Base-by-base conservation (phyloP, 2,329 filamentous ascomycete species). In the Triangularia setosa region DNA sequence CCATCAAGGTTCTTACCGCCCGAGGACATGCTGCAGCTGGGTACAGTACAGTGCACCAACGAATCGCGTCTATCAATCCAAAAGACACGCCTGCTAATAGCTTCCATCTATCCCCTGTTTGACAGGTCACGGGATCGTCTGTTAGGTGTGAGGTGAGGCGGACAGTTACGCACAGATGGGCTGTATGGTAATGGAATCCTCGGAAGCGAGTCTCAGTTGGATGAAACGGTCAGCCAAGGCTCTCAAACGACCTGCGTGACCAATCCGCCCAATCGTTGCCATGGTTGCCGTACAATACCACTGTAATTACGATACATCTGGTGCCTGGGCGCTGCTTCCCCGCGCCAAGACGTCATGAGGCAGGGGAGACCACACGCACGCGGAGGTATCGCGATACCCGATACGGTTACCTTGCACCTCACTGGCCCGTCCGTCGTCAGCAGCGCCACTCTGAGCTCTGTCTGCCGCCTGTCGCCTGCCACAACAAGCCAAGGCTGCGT, bases 401-500 rank as follows among this genome's bases (percentile, higher is more conserved):
- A 48, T 48, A 48, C 40, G 40, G 40, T 48, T 48, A 48, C 40
- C n/a, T 21, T 48, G 40, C 9, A 48, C 7, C n/a, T 48, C n/a
- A 48, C 40, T 21, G 40, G 40, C n/a, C 40, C n/a, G 40, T 48
- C 40, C 40, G 40, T 48, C 40, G 40, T 48, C 40, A 48, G 40
- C 40, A 48, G 40, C 40, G 40, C 40, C 40, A 48, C 40, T 9
- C 8, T 48, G 35, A n/a, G 16, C 35, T 44, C 35, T 21, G 35
- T 44, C 35, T 44, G 35, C 40, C 40, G 40, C 40, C 30, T 33
- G 30, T 12, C 30, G 30, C 30, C 40, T 48, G 40, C 40, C 40
- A 44, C 23, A 60, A 60, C 58, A 60, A 35, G 33, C 58, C 33
- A 35, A 60, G 44, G 21, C 33, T 25, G 44, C 40, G 58, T 40